A percentile compares a stretch with the other conserved stretches of the same genome.
Conservation (phyloP, 495 filamentous ascomycete genomes). For the Thermothielavioides terrestris region DNA sequence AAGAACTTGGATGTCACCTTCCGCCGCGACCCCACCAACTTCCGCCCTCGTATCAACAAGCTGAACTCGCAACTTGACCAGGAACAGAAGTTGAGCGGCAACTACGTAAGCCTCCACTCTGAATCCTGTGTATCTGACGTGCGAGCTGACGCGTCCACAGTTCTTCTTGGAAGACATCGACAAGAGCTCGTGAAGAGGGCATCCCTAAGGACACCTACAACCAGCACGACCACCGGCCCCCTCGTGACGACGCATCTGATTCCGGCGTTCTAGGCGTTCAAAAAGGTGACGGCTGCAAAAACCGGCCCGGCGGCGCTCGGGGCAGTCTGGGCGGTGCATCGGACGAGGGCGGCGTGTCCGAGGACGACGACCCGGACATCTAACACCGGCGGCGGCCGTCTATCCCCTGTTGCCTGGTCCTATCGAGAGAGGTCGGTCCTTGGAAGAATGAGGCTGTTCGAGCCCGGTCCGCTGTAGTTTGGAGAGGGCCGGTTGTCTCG, state of each 20-base stretch:
- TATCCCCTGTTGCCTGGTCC: slow-evolving; percentile 49
- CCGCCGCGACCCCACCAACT: slow-evolving; percentile 94
- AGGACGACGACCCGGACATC: slow-evolving; percentile 38
- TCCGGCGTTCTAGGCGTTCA: slow-evolving; percentile 38
- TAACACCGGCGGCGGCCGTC: slow-evolving; percentile 38
- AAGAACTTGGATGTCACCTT: slow-evolving; percentile 96
- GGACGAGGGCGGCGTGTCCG: slow-evolving; percentile 30
- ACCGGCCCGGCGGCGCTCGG: slow-evolving; percentile 24
- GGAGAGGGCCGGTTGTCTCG: not conserved
- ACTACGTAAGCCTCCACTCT: slow-evolving; percentile 58
- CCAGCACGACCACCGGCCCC: slow-evolving; percentile 19
- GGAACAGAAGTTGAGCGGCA: slow-evolving; percentile 88
- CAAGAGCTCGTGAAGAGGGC: slow-evolving; percentile 55
- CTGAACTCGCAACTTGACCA: slow-evolving; percentile 88
- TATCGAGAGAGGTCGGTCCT: slow-evolving; percentile 21
- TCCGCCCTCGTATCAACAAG: slow-evolving; percentile 97
- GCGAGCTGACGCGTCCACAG: slow-evolving; percentile 21
- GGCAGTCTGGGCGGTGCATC: slow-evolving; percentile 22
- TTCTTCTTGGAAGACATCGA: slow-evolving; percentile 88
- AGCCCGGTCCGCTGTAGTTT: not conserved
- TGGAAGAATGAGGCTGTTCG: not conserved
- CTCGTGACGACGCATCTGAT: slow-evolving; percentile 31
- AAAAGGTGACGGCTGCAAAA: slow-evolving; percentile 23
- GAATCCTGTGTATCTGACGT: not conserved
- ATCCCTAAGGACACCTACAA: slow-evolving; percentile 30